Evolutionary conservation across 768 basidiomycete genomes (phyloP), one percentile per base, ranked within the genome.

Genomic region (Trametes maxima): DNA sequence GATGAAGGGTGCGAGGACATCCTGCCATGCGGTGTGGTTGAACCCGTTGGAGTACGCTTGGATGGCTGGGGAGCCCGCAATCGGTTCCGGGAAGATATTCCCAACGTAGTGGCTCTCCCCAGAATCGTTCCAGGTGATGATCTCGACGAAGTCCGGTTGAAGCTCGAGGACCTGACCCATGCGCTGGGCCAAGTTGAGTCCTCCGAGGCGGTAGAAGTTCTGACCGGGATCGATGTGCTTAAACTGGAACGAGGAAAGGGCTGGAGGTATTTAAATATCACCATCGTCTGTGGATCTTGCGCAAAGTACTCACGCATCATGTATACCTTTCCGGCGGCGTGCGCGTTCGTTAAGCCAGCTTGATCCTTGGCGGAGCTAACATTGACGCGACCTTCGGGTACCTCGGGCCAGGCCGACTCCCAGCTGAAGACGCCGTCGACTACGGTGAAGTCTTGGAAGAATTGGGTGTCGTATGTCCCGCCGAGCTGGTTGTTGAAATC

Each of bases 71-170:
- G 70, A 76, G 54, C 76, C 82, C 43, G 82, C 82, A 67, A 88
- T 76, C 4, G 88, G 85, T n/a, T 71, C 67, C 39, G 63, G 63
- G 36, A 71, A 72, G 70, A 73, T 59, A 42, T 78, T 76, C 14
- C 88, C 86, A 66, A 83, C 77, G 73, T 91, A 90, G 67, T 86
- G 82, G 1, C 87, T 87, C 74, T 90, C 88, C 65, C 88, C 87
- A 62, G 82, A 89, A 69, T 90, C 85, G 72, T 90, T 90, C 87
- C 87, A 90, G n/a, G 84, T 85, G 56, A 87, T 78, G 66, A 88
- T 76, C 68, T 89, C 82, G 22, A 80, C 81, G 58, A 86, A 65
- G 62, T 77, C 75, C 65, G 78, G 79, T 82, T 85, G 64, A 84
- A 80, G 70, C 88, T 87, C 10, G 77, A 60, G 59, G 11, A 60